Evolutionary conservation across 768 basidiomycete genomes (phyloP).

Genomic region (Hericium rajendrae): DNA sequence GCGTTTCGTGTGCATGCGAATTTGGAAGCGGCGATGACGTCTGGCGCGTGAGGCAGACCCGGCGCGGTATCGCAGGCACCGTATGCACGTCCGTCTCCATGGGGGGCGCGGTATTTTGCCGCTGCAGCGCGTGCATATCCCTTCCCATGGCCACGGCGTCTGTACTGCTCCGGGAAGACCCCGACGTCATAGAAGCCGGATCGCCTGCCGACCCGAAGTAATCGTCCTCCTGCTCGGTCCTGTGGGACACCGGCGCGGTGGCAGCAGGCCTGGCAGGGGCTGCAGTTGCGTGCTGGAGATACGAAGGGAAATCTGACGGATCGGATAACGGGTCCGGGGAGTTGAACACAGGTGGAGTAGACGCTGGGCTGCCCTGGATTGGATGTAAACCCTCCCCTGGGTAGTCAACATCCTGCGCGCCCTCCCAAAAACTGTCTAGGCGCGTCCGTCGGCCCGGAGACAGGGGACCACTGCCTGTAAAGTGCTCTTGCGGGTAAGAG

Average conservation of each 20-base stretch:
- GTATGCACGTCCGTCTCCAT: constrained; percentile 25
- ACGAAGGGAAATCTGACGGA: constrained; percentile 16
- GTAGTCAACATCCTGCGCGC: constrained; percentile 57
- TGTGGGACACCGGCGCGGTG: background rate
- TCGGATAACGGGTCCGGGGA: constrained; percentile 16
- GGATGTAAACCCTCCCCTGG: constrained; percentile 16
- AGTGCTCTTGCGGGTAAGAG: constrained; percentile 34
- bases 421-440: constrained; percentile 68
- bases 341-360: constrained; percentile 4
- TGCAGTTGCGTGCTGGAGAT: background rate
- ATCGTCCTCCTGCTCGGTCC: background rate
- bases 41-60: constrained; percentile 50
- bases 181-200: constrained; percentile 8
- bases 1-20: constrained; percentile 24
- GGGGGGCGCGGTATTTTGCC: constrained; percentile 20
- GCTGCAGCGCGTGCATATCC: constrained; percentile 9
- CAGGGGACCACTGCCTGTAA: constrained; percentile 26
- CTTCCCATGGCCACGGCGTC: constrained; percentile 20
- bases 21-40: constrained; percentile 54
- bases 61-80: constrained; percentile 40
- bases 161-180: constrained; percentile 6
- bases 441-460: constrained; percentile 50
- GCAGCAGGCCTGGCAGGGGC: background rate
- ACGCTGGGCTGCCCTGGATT: constrained; percentile 21
- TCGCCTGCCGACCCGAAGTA: background rate